These are phyloP conservation scores for Dendrocalamus latiflorus DNA, from an alignment of 202 grass and related monocot genomes.

Conservation along the genomic window DNA sequence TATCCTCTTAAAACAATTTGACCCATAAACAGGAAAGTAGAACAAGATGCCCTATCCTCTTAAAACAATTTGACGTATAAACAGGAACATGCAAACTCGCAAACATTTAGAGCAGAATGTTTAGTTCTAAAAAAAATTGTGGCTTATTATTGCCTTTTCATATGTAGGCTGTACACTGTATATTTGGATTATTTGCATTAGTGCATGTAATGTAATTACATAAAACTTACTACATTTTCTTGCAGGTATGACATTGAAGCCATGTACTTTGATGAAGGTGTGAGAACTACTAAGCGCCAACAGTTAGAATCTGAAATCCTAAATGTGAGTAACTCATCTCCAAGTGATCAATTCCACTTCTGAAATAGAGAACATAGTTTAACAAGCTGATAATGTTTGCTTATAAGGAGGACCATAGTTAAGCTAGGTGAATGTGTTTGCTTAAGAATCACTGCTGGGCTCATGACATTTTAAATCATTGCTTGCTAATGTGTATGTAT, in stretches of 20 bases:
- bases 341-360: neutral
- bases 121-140: neutral
- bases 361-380: neutral
- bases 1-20: neutral
- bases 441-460: neutral
- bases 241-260: constrained; percentile 75
- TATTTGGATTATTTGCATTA: neutral
- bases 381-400: neutral
- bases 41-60: too few species aligned
- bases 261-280: constrained; percentile 81
- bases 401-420: neutral
- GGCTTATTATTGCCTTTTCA: neutral
- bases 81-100: neutral
- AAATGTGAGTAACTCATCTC: constrained; percentile 53
- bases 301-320: constrained; percentile 62
- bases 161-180: neutral
- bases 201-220: neutral
- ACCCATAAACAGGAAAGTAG: too few species aligned
- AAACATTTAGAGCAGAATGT: neutral
- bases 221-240: constrained; percentile 19
- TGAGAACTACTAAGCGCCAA: constrained; percentile 58
- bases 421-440: neutral
- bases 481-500: neutral
- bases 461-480: neutral
- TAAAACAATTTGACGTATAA: neutral